Conservation (phyloP, 192 early-diverging fungal genomes). For the Umbelopsis vinacea region DNA sequence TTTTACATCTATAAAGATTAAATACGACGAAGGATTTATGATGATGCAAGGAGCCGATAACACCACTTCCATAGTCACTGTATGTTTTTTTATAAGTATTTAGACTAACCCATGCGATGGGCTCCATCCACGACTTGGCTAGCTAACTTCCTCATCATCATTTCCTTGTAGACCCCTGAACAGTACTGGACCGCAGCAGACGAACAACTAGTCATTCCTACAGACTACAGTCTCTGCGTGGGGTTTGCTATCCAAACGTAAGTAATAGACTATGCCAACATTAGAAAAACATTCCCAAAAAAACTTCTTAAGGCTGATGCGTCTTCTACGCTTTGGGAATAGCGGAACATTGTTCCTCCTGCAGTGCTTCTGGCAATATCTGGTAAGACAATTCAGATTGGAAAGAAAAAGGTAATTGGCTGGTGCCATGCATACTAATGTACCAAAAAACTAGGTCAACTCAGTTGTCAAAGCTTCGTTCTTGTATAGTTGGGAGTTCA, state of each 20-base stretch:
- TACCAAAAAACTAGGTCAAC: neutral
- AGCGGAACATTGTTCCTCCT: conserved; percentile 47
- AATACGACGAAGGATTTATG: conserved; percentile 36
- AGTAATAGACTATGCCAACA: neutral
- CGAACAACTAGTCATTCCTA: conserved; percentile 19
- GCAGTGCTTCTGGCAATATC: conserved; percentile 57
- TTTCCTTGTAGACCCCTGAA: neutral
- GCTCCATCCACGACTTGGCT: neutral
- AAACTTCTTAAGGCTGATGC: conserved; percentile 32
- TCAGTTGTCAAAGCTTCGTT: conserved; percentile 44
- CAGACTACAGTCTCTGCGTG: conserved; percentile 37
- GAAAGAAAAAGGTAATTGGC: neutral
- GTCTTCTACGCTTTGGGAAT: conserved; percentile 25
- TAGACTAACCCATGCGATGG: neutral
- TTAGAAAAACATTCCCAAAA: neutral
- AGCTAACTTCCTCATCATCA: neutral
- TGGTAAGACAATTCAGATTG: conserved; percentile 13
- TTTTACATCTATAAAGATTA: conserved; percentile 26
- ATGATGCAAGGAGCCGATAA: neutral
- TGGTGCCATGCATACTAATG: neutral
- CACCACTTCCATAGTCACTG: neutral
- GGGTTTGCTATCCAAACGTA: conserved; percentile 40
- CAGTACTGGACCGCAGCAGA: conserved; percentile 25
- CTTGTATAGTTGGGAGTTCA: conserved; percentile 52
- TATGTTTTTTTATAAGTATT: neutral